Evolutionary conservation across 345 rosid genomes (phyloP).

Genomic region (Aethionema arabicum): DNA sequence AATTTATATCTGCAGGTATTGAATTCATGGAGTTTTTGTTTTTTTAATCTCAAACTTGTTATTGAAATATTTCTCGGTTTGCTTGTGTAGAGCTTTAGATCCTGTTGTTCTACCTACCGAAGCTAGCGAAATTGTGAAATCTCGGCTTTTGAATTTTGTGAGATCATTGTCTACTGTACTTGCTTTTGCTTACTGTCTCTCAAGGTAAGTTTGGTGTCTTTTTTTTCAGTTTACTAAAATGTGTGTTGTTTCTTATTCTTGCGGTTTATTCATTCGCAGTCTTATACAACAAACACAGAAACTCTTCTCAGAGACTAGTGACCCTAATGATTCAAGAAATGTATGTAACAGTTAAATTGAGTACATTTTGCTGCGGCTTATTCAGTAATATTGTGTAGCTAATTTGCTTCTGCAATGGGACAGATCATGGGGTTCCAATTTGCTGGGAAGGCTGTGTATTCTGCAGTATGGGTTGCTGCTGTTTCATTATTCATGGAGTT

Average conservation of each 20-base stretch:
- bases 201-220: slow-evolving; percentile 47
- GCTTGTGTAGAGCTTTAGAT: slow-evolving; percentile 58
- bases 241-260: neutral
- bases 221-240: neutral
- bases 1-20: slow-evolving; percentile 69
- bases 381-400: slow-evolving; percentile 8
- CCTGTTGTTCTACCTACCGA: slow-evolving; percentile 63
- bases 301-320: slow-evolving; percentile 54
- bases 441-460: slow-evolving; percentile 85
- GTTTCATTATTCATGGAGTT: slow-evolving; percentile 92
- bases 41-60: slow-evolving; percentile 12
- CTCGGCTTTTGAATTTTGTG: slow-evolving; percentile 66
- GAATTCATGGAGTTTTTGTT: slow-evolving; percentile 19
- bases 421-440: slow-evolving; percentile 90
- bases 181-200: slow-evolving; percentile 71
- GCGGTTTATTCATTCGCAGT: slow-evolving; percentile 45
- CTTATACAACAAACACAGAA: slow-evolving; percentile 69
- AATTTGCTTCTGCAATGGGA: slow-evolving; percentile 17
- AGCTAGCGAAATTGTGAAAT: slow-evolving; percentile 68
- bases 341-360: slow-evolving; percentile 37
- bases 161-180: slow-evolving; percentile 70
- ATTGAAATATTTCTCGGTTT: slow-evolving; percentile 26
- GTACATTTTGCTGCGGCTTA: neutral
- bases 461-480: slow-evolving; percentile 97
- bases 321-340: slow-evolving; percentile 61